These are phyloP conservation scores for Lepidopterella palustris DNA, from an alignment of 495 filamentous ascomycete species.

Conservation along the genomic window DNA sequence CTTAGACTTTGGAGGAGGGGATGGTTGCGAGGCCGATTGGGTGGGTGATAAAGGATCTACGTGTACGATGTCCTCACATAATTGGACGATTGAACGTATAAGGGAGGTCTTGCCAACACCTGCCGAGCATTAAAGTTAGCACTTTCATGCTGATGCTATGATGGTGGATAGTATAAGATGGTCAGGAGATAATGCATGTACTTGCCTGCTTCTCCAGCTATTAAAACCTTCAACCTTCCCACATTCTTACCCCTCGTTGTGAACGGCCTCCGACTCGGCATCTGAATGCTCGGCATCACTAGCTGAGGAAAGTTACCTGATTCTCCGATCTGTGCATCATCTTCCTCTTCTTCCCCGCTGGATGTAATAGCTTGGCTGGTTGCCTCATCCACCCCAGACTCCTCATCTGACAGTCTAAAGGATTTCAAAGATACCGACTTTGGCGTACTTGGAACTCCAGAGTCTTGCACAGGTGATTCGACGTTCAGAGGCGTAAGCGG, in stretches of 20 bases:
- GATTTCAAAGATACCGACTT: constrained; percentile 45
- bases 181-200: not conserved
- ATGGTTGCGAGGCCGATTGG: constrained; percentile 23
- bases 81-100: constrained; percentile 87
- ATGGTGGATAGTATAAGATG: constrained; percentile 5
- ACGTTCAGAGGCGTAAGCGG: constrained; percentile 52
- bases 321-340: constrained; percentile 31
- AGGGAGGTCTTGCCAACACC: constrained; percentile 80
- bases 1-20: constrained; percentile 32
- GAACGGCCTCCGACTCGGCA: constrained; percentile 90
- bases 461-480: constrained; percentile 43
- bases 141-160: constrained; percentile 1
- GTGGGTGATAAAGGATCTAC: constrained; percentile 67
- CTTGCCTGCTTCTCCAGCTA: constrained; percentile 78
- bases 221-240: constrained; percentile 78
- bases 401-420: constrained; percentile 45
- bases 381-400: constrained; percentile 46
- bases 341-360: constrained; percentile 43
- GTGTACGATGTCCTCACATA: constrained; percentile 95
- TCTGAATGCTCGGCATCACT: constrained; percentile 94
- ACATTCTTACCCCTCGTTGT: constrained; percentile 78
- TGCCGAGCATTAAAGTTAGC: constrained; percentile 18
- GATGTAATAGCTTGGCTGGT: constrained; percentile 45
- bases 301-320: constrained; percentile 65
- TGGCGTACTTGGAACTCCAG: constrained; percentile 37